Percentiles rank a stretch among this genome's conserved stretches.
These are phyloP conservation scores for Excoecaria agallocha DNA, from an alignment of 345 rosid genomes.

Conservation along the genomic window DNA sequence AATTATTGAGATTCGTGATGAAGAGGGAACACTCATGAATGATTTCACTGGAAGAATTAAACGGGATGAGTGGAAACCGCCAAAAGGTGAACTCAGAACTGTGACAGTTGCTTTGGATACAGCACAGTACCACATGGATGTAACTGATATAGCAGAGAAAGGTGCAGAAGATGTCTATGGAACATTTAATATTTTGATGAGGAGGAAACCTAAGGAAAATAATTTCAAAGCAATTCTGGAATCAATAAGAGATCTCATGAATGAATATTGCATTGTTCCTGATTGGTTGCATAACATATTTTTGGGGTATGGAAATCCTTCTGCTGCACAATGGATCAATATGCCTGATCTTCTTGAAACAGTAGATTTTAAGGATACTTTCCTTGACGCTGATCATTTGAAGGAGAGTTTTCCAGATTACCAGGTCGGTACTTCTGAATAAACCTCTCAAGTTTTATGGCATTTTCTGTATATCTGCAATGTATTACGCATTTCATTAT, in stretches of 20 bases:
- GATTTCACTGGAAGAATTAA: constrained; percentile 92
- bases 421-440: constrained; percentile 47
- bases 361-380: constrained; percentile 96
- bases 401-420: constrained; percentile 69
- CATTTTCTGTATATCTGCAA: neutral
- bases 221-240: constrained; percentile 98
- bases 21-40: constrained; percentile 93
- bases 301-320: constrained; percentile 97
- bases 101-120: constrained; percentile 91
- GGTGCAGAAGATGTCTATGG: constrained; percentile 92
- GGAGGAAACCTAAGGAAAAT: constrained; percentile 99
- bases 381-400: constrained; percentile 74
- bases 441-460: neutral
- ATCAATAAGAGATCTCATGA: constrained; percentile 99
- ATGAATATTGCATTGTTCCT: constrained; percentile 97
- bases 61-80: constrained; percentile 98
- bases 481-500: neutral
- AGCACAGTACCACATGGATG: constrained; percentile 98
- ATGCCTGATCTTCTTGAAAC: constrained; percentile 89
- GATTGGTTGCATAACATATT: constrained; percentile 95
- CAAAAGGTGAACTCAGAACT: constrained; percentile 93
- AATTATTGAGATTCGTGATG: constrained; percentile 84
- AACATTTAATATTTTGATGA: constrained; percentile 84
- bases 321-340: constrained; percentile 98
- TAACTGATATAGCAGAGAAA: constrained; percentile 82